phyloP scores from a whole-genome alignment of 2,329 filamentous ascomycete genomes.

The Fusarium heterosporum region DNA sequence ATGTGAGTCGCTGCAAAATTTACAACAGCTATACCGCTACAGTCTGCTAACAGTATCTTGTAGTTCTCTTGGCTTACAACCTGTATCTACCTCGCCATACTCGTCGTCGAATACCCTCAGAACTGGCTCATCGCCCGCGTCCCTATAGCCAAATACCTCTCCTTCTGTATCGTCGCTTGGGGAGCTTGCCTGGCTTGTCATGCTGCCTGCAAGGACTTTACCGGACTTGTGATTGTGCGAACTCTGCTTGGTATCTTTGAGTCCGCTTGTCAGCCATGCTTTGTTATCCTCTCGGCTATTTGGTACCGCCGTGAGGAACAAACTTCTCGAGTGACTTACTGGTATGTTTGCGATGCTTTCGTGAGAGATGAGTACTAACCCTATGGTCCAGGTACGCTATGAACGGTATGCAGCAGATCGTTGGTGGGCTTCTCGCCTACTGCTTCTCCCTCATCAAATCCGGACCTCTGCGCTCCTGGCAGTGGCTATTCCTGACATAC shows the following conservation, averaged over 20 bases:
- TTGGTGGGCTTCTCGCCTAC: slow-evolving; percentile 77
- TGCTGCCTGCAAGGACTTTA: slow-evolving; percentile 70
- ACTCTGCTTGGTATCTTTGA: slow-evolving; percentile 78
- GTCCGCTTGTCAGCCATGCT: slow-evolving; percentile 75
- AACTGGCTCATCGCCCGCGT: slow-evolving; percentile 70
- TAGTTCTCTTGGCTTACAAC: slow-evolving; percentile 72
- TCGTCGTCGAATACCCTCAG: slow-evolving; percentile 79
- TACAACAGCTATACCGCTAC: rapidly evolving
- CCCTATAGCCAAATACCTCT: slow-evolving; percentile 75
- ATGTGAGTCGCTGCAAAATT: slow-evolving; percentile 16
- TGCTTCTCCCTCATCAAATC: slow-evolving; percentile 66
- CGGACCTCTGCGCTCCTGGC: slow-evolving; percentile 71
- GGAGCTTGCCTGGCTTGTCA: slow-evolving; percentile 68
- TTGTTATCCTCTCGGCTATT: slow-evolving; percentile 74
- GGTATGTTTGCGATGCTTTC: slow-evolving; percentile 56
- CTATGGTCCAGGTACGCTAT: slow-evolving; percentile 66
- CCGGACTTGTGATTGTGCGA: slow-evolving; percentile 68
- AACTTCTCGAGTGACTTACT: slow-evolving; percentile 73
- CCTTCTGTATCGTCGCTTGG: slow-evolving; percentile 73
- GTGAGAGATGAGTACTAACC: not conserved
- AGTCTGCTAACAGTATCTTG: not conserved
- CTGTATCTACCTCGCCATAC: slow-evolving; percentile 78
- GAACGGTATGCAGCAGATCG: slow-evolving; percentile 79
- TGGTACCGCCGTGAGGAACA: slow-evolving; percentile 80
- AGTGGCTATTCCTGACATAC: slow-evolving; percentile 75